These are phyloP conservation scores for Marchantia paleacea DNA, from an alignment of 225 moss, liverwort and hornwort species.

Conservation along the genomic window DNA sequence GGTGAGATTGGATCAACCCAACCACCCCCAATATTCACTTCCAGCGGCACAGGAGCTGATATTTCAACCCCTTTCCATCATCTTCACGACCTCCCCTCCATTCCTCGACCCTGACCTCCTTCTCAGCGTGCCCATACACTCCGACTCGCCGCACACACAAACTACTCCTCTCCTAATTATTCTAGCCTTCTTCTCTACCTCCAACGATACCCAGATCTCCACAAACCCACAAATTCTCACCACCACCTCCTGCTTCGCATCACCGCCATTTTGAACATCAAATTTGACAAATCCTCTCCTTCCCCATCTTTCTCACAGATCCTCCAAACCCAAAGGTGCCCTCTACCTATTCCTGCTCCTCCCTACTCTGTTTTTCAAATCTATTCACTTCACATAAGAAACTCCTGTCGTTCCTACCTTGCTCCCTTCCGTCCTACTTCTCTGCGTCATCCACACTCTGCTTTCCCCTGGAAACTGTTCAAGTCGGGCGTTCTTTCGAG, in stretches of 20 bases:
- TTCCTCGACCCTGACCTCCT: not conserved
- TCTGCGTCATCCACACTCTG: not conserved
- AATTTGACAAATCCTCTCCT: not conserved
- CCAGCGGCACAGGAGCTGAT: not conserved
- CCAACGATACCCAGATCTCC: not conserved
- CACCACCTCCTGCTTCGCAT: not conserved
- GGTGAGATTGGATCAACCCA: slow-evolving; percentile 7
- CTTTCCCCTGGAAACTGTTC: not conserved
- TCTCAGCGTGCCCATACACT: slow-evolving; percentile 11
- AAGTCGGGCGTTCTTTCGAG: not conserved
- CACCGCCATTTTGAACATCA: not conserved
- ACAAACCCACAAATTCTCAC: not conserved
- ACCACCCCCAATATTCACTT: not conserved
- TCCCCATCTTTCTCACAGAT: not conserved
- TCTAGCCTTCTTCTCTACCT: not conserved
- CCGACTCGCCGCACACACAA: not conserved
- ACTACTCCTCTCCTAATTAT: not conserved
- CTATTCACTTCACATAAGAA: not conserved
- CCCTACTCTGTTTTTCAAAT: not conserved
- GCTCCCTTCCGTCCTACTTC: not conserved
- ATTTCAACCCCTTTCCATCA: slow-evolving; percentile 16
- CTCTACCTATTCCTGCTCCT: not conserved
- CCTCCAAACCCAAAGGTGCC: not conserved
- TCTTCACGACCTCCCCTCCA: not conserved
- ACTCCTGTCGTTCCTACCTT: too few relatives aligned